Conservation (phyloP, 2,329 filamentous ascomycete species). For the Calonectria hawksworthii region DNA sequence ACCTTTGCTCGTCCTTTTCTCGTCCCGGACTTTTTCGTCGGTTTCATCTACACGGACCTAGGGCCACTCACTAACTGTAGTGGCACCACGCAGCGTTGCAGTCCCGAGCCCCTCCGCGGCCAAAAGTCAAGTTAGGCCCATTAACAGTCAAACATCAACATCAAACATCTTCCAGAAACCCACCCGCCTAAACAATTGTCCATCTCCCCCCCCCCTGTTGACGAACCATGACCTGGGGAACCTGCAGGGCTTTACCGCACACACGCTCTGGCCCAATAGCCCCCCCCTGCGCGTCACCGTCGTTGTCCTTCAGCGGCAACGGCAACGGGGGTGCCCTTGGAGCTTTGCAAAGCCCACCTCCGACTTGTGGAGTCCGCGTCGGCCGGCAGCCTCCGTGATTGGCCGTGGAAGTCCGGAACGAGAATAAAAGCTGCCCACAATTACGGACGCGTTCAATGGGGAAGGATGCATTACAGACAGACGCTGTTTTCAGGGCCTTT, state of each 20-base stretch:
- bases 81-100: conserved; percentile 5
- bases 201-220: background rate
- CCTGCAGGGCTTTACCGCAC: background rate
- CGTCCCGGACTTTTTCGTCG: background rate
- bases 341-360: conserved; percentile 18
- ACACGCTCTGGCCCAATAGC: background rate
- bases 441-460: conserved; percentile 8
- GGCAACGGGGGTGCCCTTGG: conserved; percentile 27
- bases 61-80: background rate
- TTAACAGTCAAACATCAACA: conserved; percentile 13
- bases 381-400: conserved; percentile 44
- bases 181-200: background rate
- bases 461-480: conserved; percentile 4
- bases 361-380: conserved; percentile 32
- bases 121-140: background rate
- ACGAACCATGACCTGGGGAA: conserved; percentile 7
- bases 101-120: background rate
- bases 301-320: conserved; percentile 20
- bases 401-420: conserved; percentile 31
- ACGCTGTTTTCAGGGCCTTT: conserved; percentile 7
- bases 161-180: conserved; percentile 6
- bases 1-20: background rate
- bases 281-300: background rate
- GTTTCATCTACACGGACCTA: background rate
- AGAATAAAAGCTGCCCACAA: conserved; percentile 22